phyloP scores from a whole-genome alignment of 2,329 filamentous ascomycete genomes.

The Cyclaneusma minus region DNA sequence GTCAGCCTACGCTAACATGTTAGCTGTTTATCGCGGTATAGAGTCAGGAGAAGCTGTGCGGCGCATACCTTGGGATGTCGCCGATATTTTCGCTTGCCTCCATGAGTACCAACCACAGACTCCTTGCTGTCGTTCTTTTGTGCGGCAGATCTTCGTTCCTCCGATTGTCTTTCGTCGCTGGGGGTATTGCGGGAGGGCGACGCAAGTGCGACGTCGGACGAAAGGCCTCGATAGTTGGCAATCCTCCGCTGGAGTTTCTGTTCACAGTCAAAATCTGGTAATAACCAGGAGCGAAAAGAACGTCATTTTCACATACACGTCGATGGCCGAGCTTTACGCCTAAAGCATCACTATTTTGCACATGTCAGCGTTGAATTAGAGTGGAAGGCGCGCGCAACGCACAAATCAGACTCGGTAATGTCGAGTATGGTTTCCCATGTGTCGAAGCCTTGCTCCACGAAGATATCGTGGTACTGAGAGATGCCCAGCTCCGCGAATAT shows the following conservation, averaged over 20 bases:
- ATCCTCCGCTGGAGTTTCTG: slow-evolving; percentile 76
- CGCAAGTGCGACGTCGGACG: slow-evolving; percentile 26
- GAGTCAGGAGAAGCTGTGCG: slow-evolving; percentile 1
- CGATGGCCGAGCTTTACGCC: slow-evolving; percentile 70
- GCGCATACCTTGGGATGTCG: slow-evolving; percentile 59
- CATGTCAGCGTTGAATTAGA: slow-evolving; percentile 7
- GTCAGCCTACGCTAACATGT: too few relatives aligned
- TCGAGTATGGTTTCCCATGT: slow-evolving; percentile 72
- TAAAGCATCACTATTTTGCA: slow-evolving; percentile 53
- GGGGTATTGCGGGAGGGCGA: slow-evolving; percentile 23
- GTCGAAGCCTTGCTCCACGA: slow-evolving; percentile 70
- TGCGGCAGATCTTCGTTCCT: slow-evolving; percentile 33
- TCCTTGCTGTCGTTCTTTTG: slow-evolving; percentile 27
- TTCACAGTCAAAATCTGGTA: slow-evolving; percentile 2
- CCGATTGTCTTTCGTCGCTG: slow-evolving; percentile 37
- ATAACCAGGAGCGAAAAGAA: too few relatives aligned
- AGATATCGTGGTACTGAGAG: slow-evolving; percentile 57
- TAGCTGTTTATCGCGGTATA: too few relatives aligned
- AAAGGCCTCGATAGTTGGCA: slow-evolving; percentile 53
- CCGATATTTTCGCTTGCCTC: slow-evolving; percentile 58
- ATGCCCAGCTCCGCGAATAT: slow-evolving; percentile 64
- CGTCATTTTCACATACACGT: slow-evolving; percentile 54
- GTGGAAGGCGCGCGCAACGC: slow-evolving; percentile 3
- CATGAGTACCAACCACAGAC: slow-evolving; percentile 24
- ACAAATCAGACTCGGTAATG: slow-evolving; percentile 75